Percentiles rank a stretch among this genome's conserved stretches.
Evolutionary conservation across 129 eudicot species (phyloP).

Genomic region (Flaveria linearis): DNA sequence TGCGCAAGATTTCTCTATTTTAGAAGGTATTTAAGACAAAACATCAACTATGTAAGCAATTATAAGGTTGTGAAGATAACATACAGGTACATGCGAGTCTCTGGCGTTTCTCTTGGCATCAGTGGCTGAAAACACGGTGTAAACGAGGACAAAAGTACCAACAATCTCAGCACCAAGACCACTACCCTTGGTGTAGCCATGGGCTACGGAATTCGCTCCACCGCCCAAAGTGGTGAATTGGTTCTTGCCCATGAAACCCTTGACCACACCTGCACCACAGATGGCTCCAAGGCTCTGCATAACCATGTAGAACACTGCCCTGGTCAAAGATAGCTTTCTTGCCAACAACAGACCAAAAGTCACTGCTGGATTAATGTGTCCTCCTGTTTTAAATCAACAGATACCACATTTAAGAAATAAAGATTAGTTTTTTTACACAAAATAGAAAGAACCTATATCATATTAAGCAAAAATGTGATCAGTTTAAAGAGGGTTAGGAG

Average conservation of each 20-base stretch:
- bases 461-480: background rate
- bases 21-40: background rate
- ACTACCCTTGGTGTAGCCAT: slow-evolving; percentile 87
- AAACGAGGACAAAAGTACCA: slow-evolving; percentile 81
- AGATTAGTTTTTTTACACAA: slow-evolving; percentile 5
- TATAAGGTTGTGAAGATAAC: slow-evolving; percentile 27
- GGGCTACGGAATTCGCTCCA: slow-evolving; percentile 74
- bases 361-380: slow-evolving; percentile 93
- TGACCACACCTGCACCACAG: slow-evolving; percentile 90
- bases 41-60: slow-evolving; percentile 8
- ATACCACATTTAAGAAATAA: background rate
- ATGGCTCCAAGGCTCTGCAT: slow-evolving; percentile 91
- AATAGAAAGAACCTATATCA: background rate
- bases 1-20: background rate
- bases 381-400: slow-evolving; percentile 57
- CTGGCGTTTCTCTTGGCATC: slow-evolving; percentile 96
- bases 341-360: slow-evolving; percentile 82
- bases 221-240: slow-evolving; percentile 52
- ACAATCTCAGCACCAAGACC: slow-evolving; percentile 84
- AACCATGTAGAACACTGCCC: slow-evolving; percentile 76
- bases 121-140: slow-evolving; percentile 87
- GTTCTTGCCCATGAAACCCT: slow-evolving; percentile 63
- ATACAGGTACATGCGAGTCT: slow-evolving; percentile 93
- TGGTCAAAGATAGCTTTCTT: slow-evolving; percentile 75
- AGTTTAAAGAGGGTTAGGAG: slow-evolving; percentile 10